Percentiles rank a stretch among this genome's conserved stretches.
Conservation (phyloP, 225 moss, liverwort and hornwort genomes). For the Bryum argenteum region DNA sequence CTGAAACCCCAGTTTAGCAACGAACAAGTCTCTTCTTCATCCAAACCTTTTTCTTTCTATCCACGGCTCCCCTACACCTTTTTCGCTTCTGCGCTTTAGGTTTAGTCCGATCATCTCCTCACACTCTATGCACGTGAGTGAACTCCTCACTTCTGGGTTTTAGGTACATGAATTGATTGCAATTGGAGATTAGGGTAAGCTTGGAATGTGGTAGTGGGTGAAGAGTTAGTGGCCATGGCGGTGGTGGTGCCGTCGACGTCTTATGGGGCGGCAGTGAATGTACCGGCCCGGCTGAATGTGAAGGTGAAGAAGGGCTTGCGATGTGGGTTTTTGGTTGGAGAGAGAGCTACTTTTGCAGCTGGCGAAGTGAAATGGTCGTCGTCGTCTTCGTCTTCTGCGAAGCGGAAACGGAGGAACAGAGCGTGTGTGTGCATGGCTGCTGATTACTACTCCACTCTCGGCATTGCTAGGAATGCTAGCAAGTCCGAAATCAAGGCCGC, state of each 20-base stretch:
- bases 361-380: slow-evolving; percentile 25
- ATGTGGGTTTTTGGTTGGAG: slow-evolving; percentile 40
- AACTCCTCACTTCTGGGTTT: background rate
- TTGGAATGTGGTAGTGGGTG: slow-evolving; percentile 35
- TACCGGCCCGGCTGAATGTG: slow-evolving; percentile 30
- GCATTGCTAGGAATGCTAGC: slow-evolving; percentile 47
- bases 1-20: background rate
- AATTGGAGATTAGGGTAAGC: background rate
- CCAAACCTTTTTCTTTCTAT: slow-evolving; percentile 33
- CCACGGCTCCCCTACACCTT: slow-evolving; percentile 24
- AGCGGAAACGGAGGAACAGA: slow-evolving; percentile 23
- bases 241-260: slow-evolving; percentile 51
- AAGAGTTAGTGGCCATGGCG: slow-evolving; percentile 31
- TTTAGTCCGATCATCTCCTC: too few species aligned
- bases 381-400: slow-evolving; percentile 25
- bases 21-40: slow-evolving; percentile 30
- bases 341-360: slow-evolving; percentile 34
- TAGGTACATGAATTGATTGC: background rate
- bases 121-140: too few species aligned
- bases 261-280: slow-evolving; percentile 20
- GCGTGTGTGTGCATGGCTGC: slow-evolving; percentile 55
- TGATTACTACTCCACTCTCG: slow-evolving; percentile 58
- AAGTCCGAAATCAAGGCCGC: slow-evolving; percentile 65
- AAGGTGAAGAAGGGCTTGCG: slow-evolving; percentile 31
- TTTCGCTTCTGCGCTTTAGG: slow-evolving; percentile 23